Evolutionary conservation across 2,329 filamentous ascomycete genomes (phyloP).

Genomic region (Calonectria pauciramosa): DNA sequence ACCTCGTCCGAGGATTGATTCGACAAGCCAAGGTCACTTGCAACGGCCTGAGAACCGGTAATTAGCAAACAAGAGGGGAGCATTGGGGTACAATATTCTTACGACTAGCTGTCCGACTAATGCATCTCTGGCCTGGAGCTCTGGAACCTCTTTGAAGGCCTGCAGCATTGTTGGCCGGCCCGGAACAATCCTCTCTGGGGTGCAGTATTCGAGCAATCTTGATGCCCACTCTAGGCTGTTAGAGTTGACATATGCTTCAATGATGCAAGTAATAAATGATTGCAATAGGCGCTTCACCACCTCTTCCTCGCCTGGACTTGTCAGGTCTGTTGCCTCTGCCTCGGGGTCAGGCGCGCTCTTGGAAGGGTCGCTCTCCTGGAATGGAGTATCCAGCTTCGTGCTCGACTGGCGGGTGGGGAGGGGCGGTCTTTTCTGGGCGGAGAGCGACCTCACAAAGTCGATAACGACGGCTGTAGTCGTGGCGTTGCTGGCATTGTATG

Average conservation of each 20-base stretch:
- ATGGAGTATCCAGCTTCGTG: conserved; percentile 67
- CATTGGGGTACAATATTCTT: conserved; percentile 47
- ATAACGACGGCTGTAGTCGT: conserved; percentile 79
- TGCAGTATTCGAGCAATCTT: conserved; percentile 76
- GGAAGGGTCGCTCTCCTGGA: conserved; percentile 66
- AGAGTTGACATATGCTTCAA: conserved; percentile 79
- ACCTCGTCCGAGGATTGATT: conserved; percentile 62
- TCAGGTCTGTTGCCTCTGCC: conserved; percentile 53
- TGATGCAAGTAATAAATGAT: conserved; percentile 82
- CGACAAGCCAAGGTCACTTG: conserved; percentile 71
- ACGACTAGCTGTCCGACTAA: conserved; percentile 81
- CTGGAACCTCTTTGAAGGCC: conserved; percentile 74
- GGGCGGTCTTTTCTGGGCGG: conserved; percentile 75
- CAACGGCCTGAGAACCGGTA: conserved; percentile 65
- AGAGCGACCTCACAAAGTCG: conserved; percentile 78
- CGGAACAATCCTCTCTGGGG: conserved; percentile 74
- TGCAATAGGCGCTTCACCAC: conserved; percentile 77
- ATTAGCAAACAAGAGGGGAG: conserved; percentile 27
- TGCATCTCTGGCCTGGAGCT: conserved; percentile 72
- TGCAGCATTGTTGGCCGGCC: conserved; percentile 73
- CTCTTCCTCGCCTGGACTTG: conserved; percentile 68
- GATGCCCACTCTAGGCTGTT: conserved; percentile 73
- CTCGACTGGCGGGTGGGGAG: conserved; percentile 72
- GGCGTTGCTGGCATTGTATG: conserved; percentile 74
- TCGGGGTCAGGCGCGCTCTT: conserved; percentile 74